Base-by-base conservation (phyloP, 805 yeast genomes). In the Cyberlindnera xishuangbannaensis region DNA sequence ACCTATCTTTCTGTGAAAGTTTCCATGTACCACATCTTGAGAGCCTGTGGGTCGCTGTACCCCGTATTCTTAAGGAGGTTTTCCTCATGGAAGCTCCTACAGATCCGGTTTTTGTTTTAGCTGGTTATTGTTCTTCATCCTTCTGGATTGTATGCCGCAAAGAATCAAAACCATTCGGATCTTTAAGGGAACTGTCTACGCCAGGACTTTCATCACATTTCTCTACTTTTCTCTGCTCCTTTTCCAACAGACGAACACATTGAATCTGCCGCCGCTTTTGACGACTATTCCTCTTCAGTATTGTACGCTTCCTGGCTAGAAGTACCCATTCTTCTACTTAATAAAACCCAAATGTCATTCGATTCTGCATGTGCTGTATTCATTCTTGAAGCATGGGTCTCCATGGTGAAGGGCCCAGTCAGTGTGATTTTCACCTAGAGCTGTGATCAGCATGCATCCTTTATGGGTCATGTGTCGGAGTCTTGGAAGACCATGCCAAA, bases 131-230 rank as follows among this genome's bases (percentile, higher is more conserved):
- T 40, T 46, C 44, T 34, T 26, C 19, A n/a, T n/a, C n/a, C n/a
- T n/a, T n/a, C n/a, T n/a, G n/a, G n/a, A n/a, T n/a, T n/a, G n/a
- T n/a, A n/a, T n/a, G n/a, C 30, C 17, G 25, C 13, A 37, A 39
- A 37, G 44, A 42, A 45, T 40, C 28, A 49, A 49, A 46, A 46
- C 41, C 48, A 41, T 35, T n/a, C n/a, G n/a, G n/a, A n/a, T n/a
- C n/a, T n/a, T n/a, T n/a, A n/a, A n/a, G n/a, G n/a, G n/a, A n/a
- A n/a, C n/a, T n/a, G n/a, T n/a, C n/a, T n/a, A n/a, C n/a, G n/a
- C n/a, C n/a, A n/a, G n/a, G n/a, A n/a, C n/a, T n/a, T n/a, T n/a
- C n/a, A n/a, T n/a, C n/a, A n/a, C n/a, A n/a, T n/a, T n/a, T n/a
- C n/a, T n/a, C n/a, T n/a, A n/a, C n/a, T n/a, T n/a, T n/a, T n/a